A percentile compares a stretch with the other conserved stretches of the same genome.
phyloP scores from a whole-genome alignment of 2,329 filamentous ascomycete species.

The Hymenoscyphus fraxineus region DNA sequence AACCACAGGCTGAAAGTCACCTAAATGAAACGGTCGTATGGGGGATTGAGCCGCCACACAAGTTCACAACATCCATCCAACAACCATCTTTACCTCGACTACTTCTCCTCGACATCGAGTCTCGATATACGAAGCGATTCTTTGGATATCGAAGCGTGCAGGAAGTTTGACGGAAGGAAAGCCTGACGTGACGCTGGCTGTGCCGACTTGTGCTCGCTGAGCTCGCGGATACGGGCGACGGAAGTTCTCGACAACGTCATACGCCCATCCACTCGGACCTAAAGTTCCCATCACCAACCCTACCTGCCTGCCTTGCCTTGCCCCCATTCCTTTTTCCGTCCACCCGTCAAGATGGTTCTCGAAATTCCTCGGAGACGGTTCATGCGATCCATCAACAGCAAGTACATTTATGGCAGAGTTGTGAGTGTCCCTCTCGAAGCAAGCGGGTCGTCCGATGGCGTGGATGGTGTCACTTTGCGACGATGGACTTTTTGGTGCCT shows the following conservation, averaged over 20 bases:
- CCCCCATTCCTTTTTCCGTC: background rate
- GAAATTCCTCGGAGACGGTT: constrained; percentile 58
- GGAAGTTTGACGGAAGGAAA: background rate
- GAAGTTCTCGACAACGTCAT: constrained; percentile 14
- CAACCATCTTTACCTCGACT: background rate
- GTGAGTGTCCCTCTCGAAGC: constrained; percentile 51
- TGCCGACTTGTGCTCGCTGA: too few relatives aligned
- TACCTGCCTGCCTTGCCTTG: constrained; percentile 8
- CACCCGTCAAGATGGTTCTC: constrained; percentile 48
- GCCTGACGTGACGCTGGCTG: background rate
- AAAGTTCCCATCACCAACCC: constrained; percentile 7
- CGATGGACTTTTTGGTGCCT: background rate
- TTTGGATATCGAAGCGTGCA: background rate
- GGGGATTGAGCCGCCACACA: constrained; percentile 12
- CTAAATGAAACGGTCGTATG: constrained; percentile 9
- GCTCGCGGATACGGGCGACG: too few relatives aligned
- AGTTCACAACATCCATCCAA: background rate
- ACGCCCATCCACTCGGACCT: background rate
- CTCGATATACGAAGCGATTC: background rate
- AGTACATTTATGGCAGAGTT: constrained; percentile 69
- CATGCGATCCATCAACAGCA: constrained; percentile 62
- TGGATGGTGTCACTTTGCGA: background rate
- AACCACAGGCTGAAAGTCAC: constrained; percentile 7
- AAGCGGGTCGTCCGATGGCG: background rate
- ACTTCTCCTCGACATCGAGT: background rate